A percentile compares a stretch with the other conserved stretches of the same genome.
phyloP scores from a whole-genome alignment of 495 filamentous ascomycete species.

The Xylaria grammica region DNA sequence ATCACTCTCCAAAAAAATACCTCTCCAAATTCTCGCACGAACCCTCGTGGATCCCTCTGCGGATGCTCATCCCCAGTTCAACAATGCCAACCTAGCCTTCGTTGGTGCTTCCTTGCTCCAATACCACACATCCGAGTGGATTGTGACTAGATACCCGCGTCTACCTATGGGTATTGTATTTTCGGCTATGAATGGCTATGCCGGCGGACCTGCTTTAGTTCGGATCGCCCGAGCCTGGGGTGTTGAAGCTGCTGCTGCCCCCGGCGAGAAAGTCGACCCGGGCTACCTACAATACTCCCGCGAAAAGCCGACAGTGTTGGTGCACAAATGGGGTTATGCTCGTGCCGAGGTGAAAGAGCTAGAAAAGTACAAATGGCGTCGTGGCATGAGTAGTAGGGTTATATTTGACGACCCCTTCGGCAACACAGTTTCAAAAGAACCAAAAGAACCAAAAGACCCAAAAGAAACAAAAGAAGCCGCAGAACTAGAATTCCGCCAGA shows the following conservation, averaged over 20 bases:
- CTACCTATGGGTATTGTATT: constrained; percentile 83
- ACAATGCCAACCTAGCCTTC: constrained; percentile 79
- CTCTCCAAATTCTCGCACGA: constrained; percentile 83
- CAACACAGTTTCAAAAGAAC: constrained; percentile 48
- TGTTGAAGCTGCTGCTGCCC: constrained; percentile 79
- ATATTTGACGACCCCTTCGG: constrained; percentile 84
- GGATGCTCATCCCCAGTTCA: constrained; percentile 74
- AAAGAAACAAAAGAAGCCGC: constrained; percentile 21
- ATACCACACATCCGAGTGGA: constrained; percentile 85
- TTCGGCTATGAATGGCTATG: constrained; percentile 81
- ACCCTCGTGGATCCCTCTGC: constrained; percentile 84
- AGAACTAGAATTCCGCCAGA: constrained; percentile 33
- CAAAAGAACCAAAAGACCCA: too few relatives aligned
- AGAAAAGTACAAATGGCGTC: constrained; percentile 64
- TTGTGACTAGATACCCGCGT: constrained; percentile 86
- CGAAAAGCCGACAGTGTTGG: constrained; percentile 61
- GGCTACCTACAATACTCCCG: constrained; percentile 84
- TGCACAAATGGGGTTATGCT: constrained; percentile 46
- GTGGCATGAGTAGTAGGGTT: constrained; percentile 70
- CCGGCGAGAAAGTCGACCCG: constrained; percentile 89
- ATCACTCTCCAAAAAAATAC: constrained; percentile 78
- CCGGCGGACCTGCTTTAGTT: constrained; percentile 71
- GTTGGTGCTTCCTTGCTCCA: constrained; percentile 82
- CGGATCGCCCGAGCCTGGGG: constrained; percentile 84
- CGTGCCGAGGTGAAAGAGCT: constrained; percentile 43